A percentile compares a stretch with the other conserved stretches of the same genome.
These are phyloP conservation scores for Oryza rufipogon DNA, from an alignment of 176 grass and related monocot genomes.

Conservation along the genomic window DNA sequence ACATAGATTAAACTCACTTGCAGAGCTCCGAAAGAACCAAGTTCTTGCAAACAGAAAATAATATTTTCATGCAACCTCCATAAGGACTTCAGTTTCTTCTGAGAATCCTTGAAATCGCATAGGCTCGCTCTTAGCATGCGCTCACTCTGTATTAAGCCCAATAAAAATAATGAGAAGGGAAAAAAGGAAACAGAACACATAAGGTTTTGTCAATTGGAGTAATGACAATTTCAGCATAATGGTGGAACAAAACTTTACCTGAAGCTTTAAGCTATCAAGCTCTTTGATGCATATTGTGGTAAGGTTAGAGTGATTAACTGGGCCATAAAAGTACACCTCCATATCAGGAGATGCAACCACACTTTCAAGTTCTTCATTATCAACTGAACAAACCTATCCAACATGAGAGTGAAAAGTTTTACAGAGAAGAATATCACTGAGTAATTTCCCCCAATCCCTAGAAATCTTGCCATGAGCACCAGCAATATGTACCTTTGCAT, in stretches of 20 bases:
- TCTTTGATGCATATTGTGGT: conserved; percentile 52
- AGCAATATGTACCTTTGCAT: conserved; percentile 72
- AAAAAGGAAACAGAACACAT: conserved; percentile 33
- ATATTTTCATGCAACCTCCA: conserved; percentile 77
- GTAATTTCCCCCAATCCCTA: conserved; percentile 19
- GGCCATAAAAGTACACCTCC: conserved; percentile 67
- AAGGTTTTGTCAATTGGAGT: conserved; percentile 15
- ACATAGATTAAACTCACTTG: conserved; percentile 49
- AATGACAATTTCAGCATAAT: conserved; percentile 19
- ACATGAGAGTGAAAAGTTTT: conserved; percentile 36
- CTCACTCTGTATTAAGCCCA: conserved; percentile 58
- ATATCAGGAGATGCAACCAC: conserved; percentile 78
- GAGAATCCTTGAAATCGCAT: conserved; percentile 62
- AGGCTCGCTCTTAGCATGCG: conserved; percentile 56
- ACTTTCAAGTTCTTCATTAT: conserved; percentile 77
- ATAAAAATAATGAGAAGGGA: conserved; percentile 13
- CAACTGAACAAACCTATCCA: conserved; percentile 81
- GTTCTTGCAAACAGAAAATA: conserved; percentile 81
- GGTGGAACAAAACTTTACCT: conserved; percentile 54
- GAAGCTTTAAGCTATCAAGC: conserved; percentile 64
- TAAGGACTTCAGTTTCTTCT: conserved; percentile 72
- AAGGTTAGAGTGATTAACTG: conserved; percentile 50
- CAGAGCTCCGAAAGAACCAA: conserved; percentile 86
- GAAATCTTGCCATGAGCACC: conserved; percentile 11
- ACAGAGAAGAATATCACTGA: conserved; percentile 23